Evolutionary conservation across 345 rosid genomes (phyloP), one percentile per base, ranked within the genome.

Genomic region (Psidium guajava): DNA sequence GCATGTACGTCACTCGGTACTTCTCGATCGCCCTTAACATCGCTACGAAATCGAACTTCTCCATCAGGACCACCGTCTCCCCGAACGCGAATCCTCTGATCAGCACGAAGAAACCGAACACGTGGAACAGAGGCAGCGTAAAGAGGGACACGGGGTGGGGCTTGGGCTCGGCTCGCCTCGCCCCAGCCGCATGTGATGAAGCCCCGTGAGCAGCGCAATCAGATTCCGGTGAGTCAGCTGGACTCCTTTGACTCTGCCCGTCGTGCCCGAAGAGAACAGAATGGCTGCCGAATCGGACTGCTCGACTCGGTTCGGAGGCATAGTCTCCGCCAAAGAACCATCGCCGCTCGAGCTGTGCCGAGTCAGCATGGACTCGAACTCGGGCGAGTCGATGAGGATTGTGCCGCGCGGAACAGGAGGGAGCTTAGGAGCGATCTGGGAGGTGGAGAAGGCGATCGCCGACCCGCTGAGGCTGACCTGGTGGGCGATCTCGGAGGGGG

Each of bases 11-110:
- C 21, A 95, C 89, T 85, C 85, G 90, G 82, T 92, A 92, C 86
- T 89, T 92, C 92, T 95, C 97, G 21, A 95, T 87, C 1, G 90
- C 88, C 87, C 86, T 87, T 77, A 95, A 75, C 94, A 91, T 87
- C 40, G 77, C 87, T 82, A 89, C 94, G 16, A 95, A 84, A 36
- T 94, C 92, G 32, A 94, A 94, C 88, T 90, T 92, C 86, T 86
- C 92, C 82, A 90, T 83, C 74, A 90, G 83, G 75, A 95, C 95
- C 74, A 86, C 52, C 6, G 91, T 86, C 56, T 91, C 90, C 22
- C 92, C 93, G 54, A 87, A 53, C 10, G 91, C 53, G 13, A 92
- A 89, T 32, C 91, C 90, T 84, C 85, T 86, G 82, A 90, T 42
- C 91, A 94, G 73, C 92, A 92, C 87, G 57, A 83, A 85, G 83